Evolutionary conservation across 1,284 basidiomycete species (phyloP).

Genomic region (Trametes sp.): DNA sequence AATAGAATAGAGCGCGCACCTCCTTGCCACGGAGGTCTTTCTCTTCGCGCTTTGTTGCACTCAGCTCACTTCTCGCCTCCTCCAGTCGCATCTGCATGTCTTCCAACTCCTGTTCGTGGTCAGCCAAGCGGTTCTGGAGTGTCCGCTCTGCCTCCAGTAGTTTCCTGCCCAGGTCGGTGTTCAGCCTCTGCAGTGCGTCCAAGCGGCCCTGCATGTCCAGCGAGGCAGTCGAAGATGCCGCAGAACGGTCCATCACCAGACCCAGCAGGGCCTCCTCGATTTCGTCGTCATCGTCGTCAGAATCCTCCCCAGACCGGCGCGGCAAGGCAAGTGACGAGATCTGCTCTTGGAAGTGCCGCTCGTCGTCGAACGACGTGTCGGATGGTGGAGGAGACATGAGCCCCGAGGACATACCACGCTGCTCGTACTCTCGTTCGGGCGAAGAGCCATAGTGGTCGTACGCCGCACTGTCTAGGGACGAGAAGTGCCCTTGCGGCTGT

Average conservation of each 20-base stretch:
- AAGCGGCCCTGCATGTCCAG: constrained; percentile 71
- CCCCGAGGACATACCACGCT: constrained; percentile 25
- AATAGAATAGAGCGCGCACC: constrained; percentile 44
- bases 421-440: constrained; percentile 33
- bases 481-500: constrained; percentile 46
- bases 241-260: constrained; percentile 64
- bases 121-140: constrained; percentile 67
- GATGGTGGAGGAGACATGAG: constrained; percentile 45
- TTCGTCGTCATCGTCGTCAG: constrained; percentile 53
- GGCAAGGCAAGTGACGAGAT: constrained; percentile 53
- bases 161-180: constrained; percentile 75
- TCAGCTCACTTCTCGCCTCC: constrained; percentile 76
- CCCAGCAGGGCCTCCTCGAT: constrained; percentile 59
- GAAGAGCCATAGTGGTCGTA: constrained; percentile 45
- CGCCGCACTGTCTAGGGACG: constrained; percentile 35
- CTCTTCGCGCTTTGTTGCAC: constrained; percentile 82
- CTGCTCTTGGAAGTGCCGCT: constrained; percentile 40
- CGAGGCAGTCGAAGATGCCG: constrained; percentile 64
- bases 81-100: constrained; percentile 79
- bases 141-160: constrained; percentile 75
- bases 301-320: constrained; percentile 36
- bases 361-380: constrained; percentile 45
- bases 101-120: constrained; percentile 80
- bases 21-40: constrained; percentile 89
- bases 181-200: constrained; percentile 75